Evolutionary conservation across 108 stramenopile species (phyloP), one percentile per base, ranked within the genome.

Genomic region (Skeletonema potamos): DNA sequence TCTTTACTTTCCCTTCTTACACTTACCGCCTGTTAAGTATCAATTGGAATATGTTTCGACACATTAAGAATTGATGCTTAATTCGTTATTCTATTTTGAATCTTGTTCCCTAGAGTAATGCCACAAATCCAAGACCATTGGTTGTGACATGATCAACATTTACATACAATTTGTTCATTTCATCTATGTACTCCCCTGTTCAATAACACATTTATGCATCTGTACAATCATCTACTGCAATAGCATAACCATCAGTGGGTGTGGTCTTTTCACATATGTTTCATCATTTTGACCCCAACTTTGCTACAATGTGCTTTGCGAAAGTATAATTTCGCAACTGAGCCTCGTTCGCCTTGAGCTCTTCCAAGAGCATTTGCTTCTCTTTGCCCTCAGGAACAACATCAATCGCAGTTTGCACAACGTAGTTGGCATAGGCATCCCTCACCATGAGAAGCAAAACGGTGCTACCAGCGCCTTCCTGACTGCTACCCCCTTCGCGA

Each of bases 341-440:
- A 28, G 59, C 79, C 36, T 90, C 86, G 62, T 93, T 86, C 4
- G 88, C 58, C 63, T 81, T 85, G 4, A 93, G 81, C 60, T 91
- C 92, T 44, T 85, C 74, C 39, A 93, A 67, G 18, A 93, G 81
- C 75, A 72, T 43, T 39, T 58, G 70, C 72, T 86, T 91, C 54
- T 91, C 92, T 22, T 85, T 80, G 22, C 85, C 89, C 29, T 91
- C 90, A 3, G 90, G 84, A 41, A 89, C 85, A 8, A 93, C 92
- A 65, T 93, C 92, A 36, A 93, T 81, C 13, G 92, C 89, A 9
- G 92, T 94, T 73, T 94, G 93, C 17, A 94, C 93, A 17, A 94
- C 93, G 56, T 94, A 99, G 80, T 99, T 99, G 20, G 96, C 98
- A 60, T 96, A 99, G 2, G 97, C 96, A 78, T 99, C 98, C 44